Percentiles rank a stretch among this genome's conserved stretches.
Conservation (phyloP, 257 asterid species). For the Oldenlandia corymbosa region DNA sequence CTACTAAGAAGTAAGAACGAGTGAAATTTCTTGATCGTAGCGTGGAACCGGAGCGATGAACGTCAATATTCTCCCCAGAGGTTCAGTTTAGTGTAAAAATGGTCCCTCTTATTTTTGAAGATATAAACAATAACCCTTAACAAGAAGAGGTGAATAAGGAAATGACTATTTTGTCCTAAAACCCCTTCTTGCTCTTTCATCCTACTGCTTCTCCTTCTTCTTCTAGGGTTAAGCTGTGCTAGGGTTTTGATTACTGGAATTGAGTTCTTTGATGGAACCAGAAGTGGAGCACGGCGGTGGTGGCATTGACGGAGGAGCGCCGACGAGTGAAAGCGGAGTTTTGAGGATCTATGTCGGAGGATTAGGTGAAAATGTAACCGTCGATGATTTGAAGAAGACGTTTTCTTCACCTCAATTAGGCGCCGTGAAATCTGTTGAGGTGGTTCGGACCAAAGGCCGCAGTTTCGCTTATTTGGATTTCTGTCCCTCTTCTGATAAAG, state of each 20-base stretch:
- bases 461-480: slow-evolving; percentile 82
- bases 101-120: too few species aligned
- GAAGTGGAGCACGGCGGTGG: slow-evolving; percentile 1
- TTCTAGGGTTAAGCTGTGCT: too few species aligned
- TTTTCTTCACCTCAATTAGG: slow-evolving; percentile 76
- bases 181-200: too few species aligned
- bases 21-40: too few species aligned
- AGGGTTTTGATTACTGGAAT: neutral
- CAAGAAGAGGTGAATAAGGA: too few species aligned
- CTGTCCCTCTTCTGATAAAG: slow-evolving; percentile 74
- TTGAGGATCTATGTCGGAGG: slow-evolving; percentile 76
- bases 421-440: slow-evolving; percentile 56
- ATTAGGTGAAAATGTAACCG: slow-evolving; percentile 56
- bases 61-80: too few species aligned
- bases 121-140: too few species aligned
- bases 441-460: slow-evolving; percentile 76
- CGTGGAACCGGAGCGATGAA: too few species aligned
- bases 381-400: slow-evolving; percentile 59
- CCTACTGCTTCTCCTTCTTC: too few species aligned
- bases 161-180: too few species aligned
- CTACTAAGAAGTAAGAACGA: too few species aligned
- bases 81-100: too few species aligned
- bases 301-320: neutral
- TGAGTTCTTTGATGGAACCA: slow-evolving; percentile 13
- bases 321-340: neutral